phyloP scores from a whole-genome alignment of 257 asterid species.

The Nicotiana undulata region DNA sequence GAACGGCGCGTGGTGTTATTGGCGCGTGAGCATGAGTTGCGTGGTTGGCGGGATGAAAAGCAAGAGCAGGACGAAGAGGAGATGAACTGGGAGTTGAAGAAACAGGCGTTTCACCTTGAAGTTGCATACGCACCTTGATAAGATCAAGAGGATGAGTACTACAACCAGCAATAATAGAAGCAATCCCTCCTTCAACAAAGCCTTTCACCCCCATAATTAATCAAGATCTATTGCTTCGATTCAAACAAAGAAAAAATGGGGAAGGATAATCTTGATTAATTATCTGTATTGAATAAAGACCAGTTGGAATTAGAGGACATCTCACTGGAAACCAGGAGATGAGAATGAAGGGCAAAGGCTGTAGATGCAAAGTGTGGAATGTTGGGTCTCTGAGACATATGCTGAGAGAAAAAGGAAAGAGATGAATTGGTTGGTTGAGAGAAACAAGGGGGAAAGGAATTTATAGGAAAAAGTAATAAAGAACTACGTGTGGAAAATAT shows the following conservation, averaged over 20 bases:
- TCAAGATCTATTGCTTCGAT: background rate
- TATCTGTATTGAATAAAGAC: slow-evolving; percentile 8
- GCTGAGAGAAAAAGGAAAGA: slow-evolving; percentile 12
- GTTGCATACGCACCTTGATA: slow-evolving; percentile 85
- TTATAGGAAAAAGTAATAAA: slow-evolving; percentile 19
- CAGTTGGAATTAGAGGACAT: slow-evolving; percentile 57
- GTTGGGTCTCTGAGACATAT: slow-evolving; percentile 78
- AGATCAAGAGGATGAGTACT: slow-evolving; percentile 77
- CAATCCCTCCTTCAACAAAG: slow-evolving; percentile 87
- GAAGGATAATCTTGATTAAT: background rate
- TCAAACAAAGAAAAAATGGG: background rate
- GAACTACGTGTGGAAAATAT: slow-evolving; percentile 4
- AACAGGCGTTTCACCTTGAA: slow-evolving; percentile 54
- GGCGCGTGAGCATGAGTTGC: slow-evolving; percentile 20
- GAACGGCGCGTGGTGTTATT: slow-evolving; percentile 15
- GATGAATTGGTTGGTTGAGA: background rate
- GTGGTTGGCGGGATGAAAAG: slow-evolving; percentile 29
- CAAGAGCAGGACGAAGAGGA: slow-evolving; percentile 55
- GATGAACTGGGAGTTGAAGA: background rate
- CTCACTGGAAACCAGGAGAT: slow-evolving; percentile 94
- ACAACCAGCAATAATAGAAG: slow-evolving; percentile 83
- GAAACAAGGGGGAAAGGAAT: background rate
- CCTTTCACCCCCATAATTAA: slow-evolving; percentile 65
- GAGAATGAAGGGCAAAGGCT: slow-evolving; percentile 67
- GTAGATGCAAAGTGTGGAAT: slow-evolving; percentile 72